phyloP scores from a whole-genome alignment of 192 early-diverging fungal species.

The Neocallimastix lanati region DNA sequence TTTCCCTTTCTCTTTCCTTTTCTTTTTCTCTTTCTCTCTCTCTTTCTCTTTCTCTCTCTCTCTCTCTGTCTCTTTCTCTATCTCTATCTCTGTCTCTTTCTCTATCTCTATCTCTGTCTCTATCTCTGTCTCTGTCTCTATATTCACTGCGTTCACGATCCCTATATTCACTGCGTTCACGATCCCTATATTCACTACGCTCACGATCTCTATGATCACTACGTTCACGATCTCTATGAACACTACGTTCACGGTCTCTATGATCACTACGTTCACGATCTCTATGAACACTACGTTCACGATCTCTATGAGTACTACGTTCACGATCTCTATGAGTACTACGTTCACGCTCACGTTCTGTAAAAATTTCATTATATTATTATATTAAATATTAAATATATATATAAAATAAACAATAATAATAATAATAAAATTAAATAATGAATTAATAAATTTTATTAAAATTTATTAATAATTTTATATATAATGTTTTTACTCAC shows the following conservation, averaged over 20 bases:
- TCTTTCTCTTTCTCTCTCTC: conserved; percentile 1
- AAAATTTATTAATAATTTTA: no score
- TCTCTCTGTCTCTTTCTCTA: not conserved
- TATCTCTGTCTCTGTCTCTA: not conserved
- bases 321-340: not conserved
- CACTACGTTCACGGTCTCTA: not conserved
- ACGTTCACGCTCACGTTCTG: not conserved
- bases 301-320: not conserved
- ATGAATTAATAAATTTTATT: no score
- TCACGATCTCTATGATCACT: not conserved
- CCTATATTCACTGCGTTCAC: not conserved
- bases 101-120: not conserved
- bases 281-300: not conserved
- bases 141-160: not conserved
- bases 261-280: not conserved
- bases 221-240: not conserved
- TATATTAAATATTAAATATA: no score
- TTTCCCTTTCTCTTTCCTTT: not conserved
- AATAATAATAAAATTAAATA: no score
- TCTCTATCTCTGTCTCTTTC: not conserved
- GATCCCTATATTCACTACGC: not conserved
- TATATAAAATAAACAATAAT: no score
- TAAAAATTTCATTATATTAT: not conserved
- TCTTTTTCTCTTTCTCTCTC: conserved; percentile 6
- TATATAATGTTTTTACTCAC: no score